Percentiles rank a stretch among this genome's conserved stretches.
Evolutionary conservation across 805 yeast species (phyloP).

Genomic region (Wickerhamiella bombiphila): DNA sequence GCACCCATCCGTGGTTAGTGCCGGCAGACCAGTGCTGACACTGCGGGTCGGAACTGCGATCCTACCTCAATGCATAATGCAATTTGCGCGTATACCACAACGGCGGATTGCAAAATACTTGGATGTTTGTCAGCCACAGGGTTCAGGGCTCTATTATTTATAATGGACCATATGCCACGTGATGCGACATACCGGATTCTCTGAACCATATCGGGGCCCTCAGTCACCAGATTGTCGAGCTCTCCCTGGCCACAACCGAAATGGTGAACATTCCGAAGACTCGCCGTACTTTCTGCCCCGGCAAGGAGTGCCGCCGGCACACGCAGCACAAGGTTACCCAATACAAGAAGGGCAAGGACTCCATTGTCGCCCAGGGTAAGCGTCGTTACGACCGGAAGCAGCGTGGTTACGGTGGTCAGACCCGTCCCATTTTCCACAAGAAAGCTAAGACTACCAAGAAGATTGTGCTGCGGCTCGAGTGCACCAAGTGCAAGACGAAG

Average conservation of each 20-base stretch:
- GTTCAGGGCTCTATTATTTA: not conserved
- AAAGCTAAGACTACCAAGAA: constrained; percentile 99
- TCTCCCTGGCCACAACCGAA: no score
- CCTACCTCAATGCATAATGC: not conserved
- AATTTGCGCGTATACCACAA: not conserved
- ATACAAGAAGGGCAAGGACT: constrained; percentile 99
- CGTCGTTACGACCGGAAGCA: constrained; percentile 99
- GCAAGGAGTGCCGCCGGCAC: constrained; percentile 98
- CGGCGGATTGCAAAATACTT: not conserved
- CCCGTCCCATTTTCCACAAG: constrained; percentile 99
- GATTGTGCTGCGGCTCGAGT: constrained; percentile 98
- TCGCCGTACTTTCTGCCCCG: constrained; percentile 99
- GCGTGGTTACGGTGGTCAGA: constrained; percentile 99
- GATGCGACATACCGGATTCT: no score
- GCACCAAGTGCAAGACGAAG: constrained; percentile 97
- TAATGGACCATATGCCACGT: no score
- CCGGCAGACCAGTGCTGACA: no score
- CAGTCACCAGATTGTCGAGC: no score
- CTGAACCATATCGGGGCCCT: no score
- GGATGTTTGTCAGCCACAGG: not conserved
- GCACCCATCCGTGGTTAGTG: constrained; percentile 72
- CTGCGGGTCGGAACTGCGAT: no score
- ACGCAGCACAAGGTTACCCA: constrained; percentile 99
- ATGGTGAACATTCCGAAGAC: constrained; percentile 99
- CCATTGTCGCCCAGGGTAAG: constrained; percentile 99